These are phyloP conservation scores for Hamigera avellanea DNA, from an alignment of 495 filamentous ascomycete genomes.

Conservation along the genomic window DNA sequence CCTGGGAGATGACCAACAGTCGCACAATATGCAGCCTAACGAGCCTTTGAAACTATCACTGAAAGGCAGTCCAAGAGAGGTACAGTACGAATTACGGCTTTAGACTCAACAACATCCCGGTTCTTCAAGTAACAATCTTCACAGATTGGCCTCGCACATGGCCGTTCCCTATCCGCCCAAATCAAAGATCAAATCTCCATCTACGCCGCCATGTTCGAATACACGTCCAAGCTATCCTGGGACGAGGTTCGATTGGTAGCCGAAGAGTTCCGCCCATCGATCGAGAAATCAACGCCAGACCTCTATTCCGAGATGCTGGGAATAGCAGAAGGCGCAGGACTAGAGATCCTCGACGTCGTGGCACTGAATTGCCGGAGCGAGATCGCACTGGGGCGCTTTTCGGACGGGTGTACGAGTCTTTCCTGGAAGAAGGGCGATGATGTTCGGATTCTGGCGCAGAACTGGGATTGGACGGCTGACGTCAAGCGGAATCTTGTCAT, in stretches of 20 bases:
- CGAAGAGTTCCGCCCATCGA: constrained; percentile 29
- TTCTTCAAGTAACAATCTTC: no score
- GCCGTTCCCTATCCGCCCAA: constrained; percentile 27
- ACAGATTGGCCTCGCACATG: constrained; percentile 48
- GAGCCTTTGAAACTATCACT: no score
- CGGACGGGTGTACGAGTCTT: constrained; percentile 53
- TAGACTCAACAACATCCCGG: no score
- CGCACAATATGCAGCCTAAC: no score
- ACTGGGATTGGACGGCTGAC: constrained; percentile 51
- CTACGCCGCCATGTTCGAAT: constrained; percentile 40
- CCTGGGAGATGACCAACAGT: no score
- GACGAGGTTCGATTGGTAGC: constrained; percentile 30
- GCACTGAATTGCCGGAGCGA: constrained; percentile 59
- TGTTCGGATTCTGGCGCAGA: constrained; percentile 44
- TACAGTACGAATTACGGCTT: constrained; percentile 2
- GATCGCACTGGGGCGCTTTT: constrained; percentile 51
- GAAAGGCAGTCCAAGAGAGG: constrained; percentile 17
- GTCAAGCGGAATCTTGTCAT: constrained; percentile 43
- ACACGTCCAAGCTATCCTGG: constrained; percentile 39
- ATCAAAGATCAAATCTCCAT: constrained; percentile 37
- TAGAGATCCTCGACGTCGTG: constrained; percentile 45
- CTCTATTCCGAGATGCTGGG: constrained; percentile 43
- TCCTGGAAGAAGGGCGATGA: constrained; percentile 35
- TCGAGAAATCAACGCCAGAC: constrained; percentile 28
- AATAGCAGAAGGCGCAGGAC: constrained; percentile 46